phyloP scores from a whole-genome alignment of 768 basidiomycete genomes.

The Tricholoma flavovirens region DNA sequence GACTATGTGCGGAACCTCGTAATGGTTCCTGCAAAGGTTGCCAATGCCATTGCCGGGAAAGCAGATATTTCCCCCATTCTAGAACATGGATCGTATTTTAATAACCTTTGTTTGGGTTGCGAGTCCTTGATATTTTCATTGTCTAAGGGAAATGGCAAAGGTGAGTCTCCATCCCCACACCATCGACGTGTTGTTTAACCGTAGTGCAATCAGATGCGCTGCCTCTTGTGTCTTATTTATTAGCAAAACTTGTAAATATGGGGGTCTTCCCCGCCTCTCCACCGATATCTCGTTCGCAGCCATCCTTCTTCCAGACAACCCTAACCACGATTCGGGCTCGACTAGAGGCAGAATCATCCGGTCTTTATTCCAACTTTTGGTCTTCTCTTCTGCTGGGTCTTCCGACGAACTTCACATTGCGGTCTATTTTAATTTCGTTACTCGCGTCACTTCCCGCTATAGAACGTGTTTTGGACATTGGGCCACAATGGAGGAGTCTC shows the following conservation, averaged over 20 bases:
- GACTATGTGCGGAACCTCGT: slow-evolving; percentile 63
- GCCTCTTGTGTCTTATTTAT: slow-evolving; percentile 44
- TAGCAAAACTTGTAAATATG: slow-evolving; percentile 62
- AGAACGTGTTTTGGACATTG: slow-evolving; percentile 22
- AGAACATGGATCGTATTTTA: slow-evolving; percentile 52
- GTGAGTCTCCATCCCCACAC: slow-evolving; percentile 28
- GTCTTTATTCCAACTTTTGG: slow-evolving; percentile 48
- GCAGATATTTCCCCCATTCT: slow-evolving; percentile 40
- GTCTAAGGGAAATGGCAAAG: slow-evolving; percentile 30
- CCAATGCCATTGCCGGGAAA: slow-evolving; percentile 56
- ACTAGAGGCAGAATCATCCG: slow-evolving; percentile 20
- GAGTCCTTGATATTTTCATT: slow-evolving; percentile 47
- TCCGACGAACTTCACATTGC: slow-evolving; percentile 46
- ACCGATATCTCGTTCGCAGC: slow-evolving; percentile 50
- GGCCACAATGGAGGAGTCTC: slow-evolving; percentile 29
- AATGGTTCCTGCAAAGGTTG: slow-evolving; percentile 69
- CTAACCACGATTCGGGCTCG: slow-evolving; percentile 44
- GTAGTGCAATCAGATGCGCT: slow-evolving; percentile 27
- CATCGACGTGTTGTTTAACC: slow-evolving; percentile 1
- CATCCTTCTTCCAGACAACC: slow-evolving; percentile 61
- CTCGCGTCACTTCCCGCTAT: slow-evolving; percentile 41
- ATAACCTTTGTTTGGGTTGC: slow-evolving; percentile 43
- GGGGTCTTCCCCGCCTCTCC: slow-evolving; percentile 56
- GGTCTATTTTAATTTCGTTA: slow-evolving; percentile 54
- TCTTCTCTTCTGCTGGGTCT: slow-evolving; percentile 37